A percentile compares a stretch with the other conserved stretches of the same genome.
These are phyloP conservation scores for Magnusiomyces paraingens DNA, from an alignment of 1,139 yeast species.

Conservation along the genomic window DNA sequence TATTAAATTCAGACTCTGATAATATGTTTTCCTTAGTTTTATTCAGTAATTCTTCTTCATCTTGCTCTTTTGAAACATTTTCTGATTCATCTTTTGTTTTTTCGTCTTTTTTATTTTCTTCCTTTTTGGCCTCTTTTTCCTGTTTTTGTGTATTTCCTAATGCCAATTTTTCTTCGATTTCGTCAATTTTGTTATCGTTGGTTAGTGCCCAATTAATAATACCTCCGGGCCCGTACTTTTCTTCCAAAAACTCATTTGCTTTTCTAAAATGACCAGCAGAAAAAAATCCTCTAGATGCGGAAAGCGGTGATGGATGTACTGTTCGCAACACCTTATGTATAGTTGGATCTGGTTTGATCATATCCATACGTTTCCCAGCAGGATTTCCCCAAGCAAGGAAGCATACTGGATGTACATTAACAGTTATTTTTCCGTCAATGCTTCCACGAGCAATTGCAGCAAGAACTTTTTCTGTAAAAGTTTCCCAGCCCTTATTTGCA, in stretches of 20 bases:
- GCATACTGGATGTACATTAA: slow-evolving; percentile 43
- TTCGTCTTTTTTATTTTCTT: not conserved
- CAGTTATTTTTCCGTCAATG: slow-evolving; percentile 32
- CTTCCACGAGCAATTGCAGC: slow-evolving; percentile 40
- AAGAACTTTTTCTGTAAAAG: slow-evolving; percentile 70
- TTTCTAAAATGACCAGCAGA: slow-evolving; percentile 60
- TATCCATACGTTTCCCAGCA: slow-evolving; percentile 66
- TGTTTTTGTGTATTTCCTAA: slow-evolving; percentile 3
- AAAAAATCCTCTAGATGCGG: slow-evolving; percentile 82
- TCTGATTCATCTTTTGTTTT: too few species aligned
- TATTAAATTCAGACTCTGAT: too few species aligned
- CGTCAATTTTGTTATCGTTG: slow-evolving; percentile 61
- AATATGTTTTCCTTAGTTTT: too few species aligned
- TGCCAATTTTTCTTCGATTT: slow-evolving; percentile 17
- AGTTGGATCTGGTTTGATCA: slow-evolving; percentile 33
- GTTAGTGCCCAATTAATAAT: slow-evolving; percentile 60
- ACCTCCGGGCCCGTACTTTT: slow-evolving; percentile 39
- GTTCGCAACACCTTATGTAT: slow-evolving; percentile 50
- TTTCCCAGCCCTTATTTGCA: slow-evolving; percentile 88
- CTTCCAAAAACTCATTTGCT: slow-evolving; percentile 69
- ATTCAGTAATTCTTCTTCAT: too few species aligned
- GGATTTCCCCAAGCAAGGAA: slow-evolving; percentile 94
- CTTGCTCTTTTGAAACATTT: too few species aligned
- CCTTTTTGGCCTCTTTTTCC: not conserved
- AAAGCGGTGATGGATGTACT: slow-evolving; percentile 93